Conservation (phyloP, 352 stramenopile species). For the Pythium brachiatum region DNA sequence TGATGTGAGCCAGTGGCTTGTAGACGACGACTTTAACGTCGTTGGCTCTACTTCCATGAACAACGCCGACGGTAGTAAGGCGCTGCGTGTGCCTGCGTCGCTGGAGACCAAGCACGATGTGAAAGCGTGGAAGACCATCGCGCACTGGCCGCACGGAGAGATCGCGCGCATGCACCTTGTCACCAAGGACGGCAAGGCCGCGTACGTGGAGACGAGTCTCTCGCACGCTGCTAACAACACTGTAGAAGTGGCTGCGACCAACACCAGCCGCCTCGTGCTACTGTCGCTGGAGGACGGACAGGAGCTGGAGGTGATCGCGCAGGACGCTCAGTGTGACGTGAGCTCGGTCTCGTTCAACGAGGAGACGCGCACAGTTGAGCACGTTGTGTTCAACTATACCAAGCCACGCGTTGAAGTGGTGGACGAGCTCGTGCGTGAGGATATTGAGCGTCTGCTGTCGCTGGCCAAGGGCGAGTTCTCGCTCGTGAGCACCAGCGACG, state of each 20-base stretch:
- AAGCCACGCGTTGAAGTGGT: conserved; percentile 35
- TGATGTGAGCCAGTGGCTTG: conserved; percentile 25
- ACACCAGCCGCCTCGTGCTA: conserved; percentile 41
- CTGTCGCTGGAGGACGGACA: conserved; percentile 35
- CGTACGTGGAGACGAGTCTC: conserved; percentile 42
- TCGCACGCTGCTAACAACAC: conserved; percentile 18
- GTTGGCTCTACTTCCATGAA: conserved; percentile 17
- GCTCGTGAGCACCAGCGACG: conserved; percentile 32
- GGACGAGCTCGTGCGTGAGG: conserved; percentile 27
- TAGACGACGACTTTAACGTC: conserved; percentile 35
- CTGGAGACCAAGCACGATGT: conserved; percentile 17
- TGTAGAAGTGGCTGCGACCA: conserved; percentile 7
- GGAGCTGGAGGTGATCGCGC: conserved; percentile 31
- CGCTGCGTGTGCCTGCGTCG: conserved; percentile 26
- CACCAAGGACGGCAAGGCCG: conserved; percentile 28
- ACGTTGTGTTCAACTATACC: conserved; percentile 36
- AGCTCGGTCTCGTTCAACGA: conserved; percentile 30
- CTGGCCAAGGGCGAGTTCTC: conserved; percentile 24
- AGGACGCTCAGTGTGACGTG: conserved; percentile 32
- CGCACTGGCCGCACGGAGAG: conserved; percentile 39
- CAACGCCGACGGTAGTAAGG: conserved; percentile 25
- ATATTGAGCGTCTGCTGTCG: conserved; percentile 30
- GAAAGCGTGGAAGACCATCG: conserved; percentile 33
- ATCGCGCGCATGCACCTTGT: conserved; percentile 25
- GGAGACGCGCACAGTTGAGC: conserved; percentile 22